Evolutionary conservation across 768 basidiomycete genomes (phyloP), one percentile per base, ranked within the genome.

Genomic region (Gloeopeniophorella convolvens): DNA sequence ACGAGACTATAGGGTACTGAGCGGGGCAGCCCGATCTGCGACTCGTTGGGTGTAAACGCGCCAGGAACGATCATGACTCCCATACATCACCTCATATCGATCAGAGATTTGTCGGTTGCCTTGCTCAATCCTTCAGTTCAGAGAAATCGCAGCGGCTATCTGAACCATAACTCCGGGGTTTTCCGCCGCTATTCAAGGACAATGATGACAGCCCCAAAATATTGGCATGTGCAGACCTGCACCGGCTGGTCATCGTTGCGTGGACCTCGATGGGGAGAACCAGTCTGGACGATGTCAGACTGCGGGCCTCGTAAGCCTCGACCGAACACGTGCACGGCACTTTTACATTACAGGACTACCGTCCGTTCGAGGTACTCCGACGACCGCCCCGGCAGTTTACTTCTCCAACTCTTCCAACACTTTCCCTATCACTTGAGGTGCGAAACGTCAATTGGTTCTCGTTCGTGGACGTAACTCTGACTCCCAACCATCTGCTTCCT

Each of bases 91-190:
- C 34, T 51, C 34, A 43, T 43, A 53, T 54, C 52, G 42, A 54
- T 54, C 52, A 54, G 48, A 54, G 46, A 23, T 54, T 54, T 54
- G 48, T 48, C 28, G 26, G 12, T 5, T 54, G n/a, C 20, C 16
- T 37, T 34, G 46, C 35, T 37, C 33, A 18, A 18, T 48, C 34
- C 18, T 36, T 31, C n/a, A n/a, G n/a, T 54, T 45, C 52, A 47
- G 52, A 54, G 46, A 31, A 44, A n/a, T 54, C 41, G 48, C 42
- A 43, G 41, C 39, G 30, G 41, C 40, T 33, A 40, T 16, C 4
- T 21, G 33, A 35, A 13, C 28, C 45, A 32, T 41, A 30, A 45
- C 33, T 12, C 37, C 31, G n/a, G 30, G 33, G n/a, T 37, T 37
- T 31, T 42, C 30, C 16, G 6, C 15, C 21, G 15, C 42, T 27